Evolutionary conservation across 192 early-diverging fungal genomes (phyloP).

Genomic region (Backusella liffmaniae): DNA sequence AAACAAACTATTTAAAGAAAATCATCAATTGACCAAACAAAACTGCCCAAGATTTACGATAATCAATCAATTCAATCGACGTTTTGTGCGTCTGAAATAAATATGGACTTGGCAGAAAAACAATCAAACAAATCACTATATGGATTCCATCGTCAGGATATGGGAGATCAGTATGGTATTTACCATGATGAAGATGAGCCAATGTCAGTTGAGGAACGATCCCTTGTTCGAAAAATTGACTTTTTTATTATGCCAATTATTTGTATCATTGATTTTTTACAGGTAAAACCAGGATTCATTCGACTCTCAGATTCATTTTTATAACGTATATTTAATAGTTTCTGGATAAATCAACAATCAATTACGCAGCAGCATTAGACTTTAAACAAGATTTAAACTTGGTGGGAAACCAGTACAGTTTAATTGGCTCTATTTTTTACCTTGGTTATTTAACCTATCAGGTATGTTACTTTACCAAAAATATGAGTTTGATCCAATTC

Average conservation of each 20-base stretch:
- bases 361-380: conserved; percentile 22
- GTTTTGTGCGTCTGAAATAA: conserved; percentile 2
- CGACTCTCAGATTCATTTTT: neutral
- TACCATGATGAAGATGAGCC: neutral
- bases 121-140: conserved; percentile 16
- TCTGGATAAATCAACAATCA: conserved; percentile 31
- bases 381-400: conserved; percentile 21
- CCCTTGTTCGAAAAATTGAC: conserved; percentile 29
- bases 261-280: conserved; percentile 31
- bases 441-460: conserved; percentile 31
- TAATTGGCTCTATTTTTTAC: conserved; percentile 33
- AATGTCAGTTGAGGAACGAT: conserved; percentile 11
- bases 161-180: neutral
- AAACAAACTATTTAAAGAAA: neutral
- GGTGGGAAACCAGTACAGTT: conserved; percentile 21
- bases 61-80: neutral
- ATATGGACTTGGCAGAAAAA: conserved; percentile 6
- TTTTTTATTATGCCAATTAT: conserved; percentile 23
- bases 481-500: neutral
- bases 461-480: neutral
- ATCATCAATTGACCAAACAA: neutral
- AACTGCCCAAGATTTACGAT: neutral
- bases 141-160: conserved; percentile 8
- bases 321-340: conserved; percentile 1
- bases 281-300: conserved; percentile 8